These are phyloP conservation scores for Ampelocalamus luodianensis DNA, from an alignment of 176 grass and related monocot genomes.

Conservation along the genomic window DNA sequence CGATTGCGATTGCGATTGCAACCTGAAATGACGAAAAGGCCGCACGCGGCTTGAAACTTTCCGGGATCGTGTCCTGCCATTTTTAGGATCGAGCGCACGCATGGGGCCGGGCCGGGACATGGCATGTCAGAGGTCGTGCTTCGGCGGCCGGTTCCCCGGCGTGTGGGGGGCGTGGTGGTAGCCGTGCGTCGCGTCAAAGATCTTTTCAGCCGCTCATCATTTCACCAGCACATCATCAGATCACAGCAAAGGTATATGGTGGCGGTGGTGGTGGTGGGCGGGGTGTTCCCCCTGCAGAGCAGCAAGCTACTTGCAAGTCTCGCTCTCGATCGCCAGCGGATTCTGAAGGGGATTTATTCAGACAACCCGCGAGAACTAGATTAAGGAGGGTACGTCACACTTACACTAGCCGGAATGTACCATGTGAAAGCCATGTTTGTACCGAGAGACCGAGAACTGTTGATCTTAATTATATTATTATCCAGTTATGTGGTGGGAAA, in stretches of 20 bases:
- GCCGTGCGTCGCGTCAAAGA: background rate
- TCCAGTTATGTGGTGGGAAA: background rate
- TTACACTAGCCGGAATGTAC: background rate
- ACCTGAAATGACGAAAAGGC: constrained; percentile 17
- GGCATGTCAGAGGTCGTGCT: background rate
- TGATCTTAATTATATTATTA: background rate
- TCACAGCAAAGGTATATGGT: background rate
- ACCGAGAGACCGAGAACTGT: background rate
- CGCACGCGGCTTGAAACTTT: background rate
- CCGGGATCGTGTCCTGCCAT: background rate
- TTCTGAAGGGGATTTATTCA: background rate
- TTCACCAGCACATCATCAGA: background rate
- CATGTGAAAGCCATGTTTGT: too few relatives aligned
- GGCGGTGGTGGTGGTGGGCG: background rate
- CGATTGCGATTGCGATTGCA: background rate
- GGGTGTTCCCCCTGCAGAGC: background rate
- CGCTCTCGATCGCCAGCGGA: background rate
- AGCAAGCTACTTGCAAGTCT: background rate
- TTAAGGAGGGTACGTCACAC: too few relatives aligned
- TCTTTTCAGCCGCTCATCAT: background rate
- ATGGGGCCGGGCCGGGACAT: background rate
- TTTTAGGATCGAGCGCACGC: background rate
- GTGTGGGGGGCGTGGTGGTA: background rate
- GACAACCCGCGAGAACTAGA: background rate
- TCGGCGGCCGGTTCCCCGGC: background rate